Evolutionary conservation across 2,329 filamentous ascomycete species (phyloP), one percentile per base, ranked within the genome.

Genomic region (Claviceps lovelessii): DNA sequence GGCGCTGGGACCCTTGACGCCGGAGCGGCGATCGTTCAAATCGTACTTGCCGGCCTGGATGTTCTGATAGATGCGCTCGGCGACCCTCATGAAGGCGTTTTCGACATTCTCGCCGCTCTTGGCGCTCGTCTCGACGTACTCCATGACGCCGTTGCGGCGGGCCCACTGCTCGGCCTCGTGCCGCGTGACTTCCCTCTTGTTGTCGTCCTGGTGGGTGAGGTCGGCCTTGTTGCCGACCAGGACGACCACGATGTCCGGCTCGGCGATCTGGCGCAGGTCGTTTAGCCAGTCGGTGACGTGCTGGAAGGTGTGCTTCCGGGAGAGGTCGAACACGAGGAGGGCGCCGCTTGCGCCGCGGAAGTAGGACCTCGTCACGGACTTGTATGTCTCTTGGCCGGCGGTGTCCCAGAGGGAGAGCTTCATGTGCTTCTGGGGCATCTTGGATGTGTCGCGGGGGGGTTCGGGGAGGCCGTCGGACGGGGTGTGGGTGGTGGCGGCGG

Each of bases 21-120:
- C 93, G 58, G 86, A 91, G 65, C 90, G 80, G 65, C 91, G 79
- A 69, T 97, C 91, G 66, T 95, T 95, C 61, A 97, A 73, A 71
- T 98, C 90, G 68, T 97, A 97, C 67, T 83, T 88, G 11, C 93
- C 93, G 1, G 88, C 88, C 73, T 96, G 89, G 58, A 98, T 96
- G 65, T 97, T 97, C 68, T 91, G 84, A 67, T 94, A 95, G 73
- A 98, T 97, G 69, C 90, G 79, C 74, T 96, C 90, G 23, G 93
- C 90, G 15, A 97, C 90, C 65, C 93, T 84, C 66, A 95, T 79
- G 65, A 98, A 98, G 2, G 93, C 93, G 61, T 84, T 80, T 69
- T 98, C 93, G 41, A 98, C 93, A 52, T 89, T 89, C 67, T 95
- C 89, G 53, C 93, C 93, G 58, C 85, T 94, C 76, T 97, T 98